phyloP scores from a whole-genome alignment of 2,329 filamentous ascomycete species.

The Paradendryphiella salina region DNA sequence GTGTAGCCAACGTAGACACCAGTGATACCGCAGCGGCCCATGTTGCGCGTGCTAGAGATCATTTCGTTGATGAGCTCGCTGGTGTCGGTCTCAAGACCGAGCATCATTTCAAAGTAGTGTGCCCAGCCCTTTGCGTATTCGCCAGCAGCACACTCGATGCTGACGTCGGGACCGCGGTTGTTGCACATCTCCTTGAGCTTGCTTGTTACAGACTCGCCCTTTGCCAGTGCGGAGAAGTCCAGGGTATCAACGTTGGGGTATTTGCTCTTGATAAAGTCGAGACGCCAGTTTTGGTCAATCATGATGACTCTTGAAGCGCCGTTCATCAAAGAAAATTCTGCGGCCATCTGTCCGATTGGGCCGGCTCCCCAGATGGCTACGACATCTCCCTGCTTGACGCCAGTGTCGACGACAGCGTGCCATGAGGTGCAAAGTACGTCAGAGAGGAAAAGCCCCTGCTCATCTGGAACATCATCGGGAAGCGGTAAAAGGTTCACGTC shows the following conservation, averaged over 20 bases:
- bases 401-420: constrained; percentile 81
- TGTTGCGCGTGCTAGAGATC: constrained; percentile 73
- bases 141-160: constrained; percentile 68
- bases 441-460: constrained; percentile 79
- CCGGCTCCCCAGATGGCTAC: constrained; percentile 89
- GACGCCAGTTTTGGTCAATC: constrained; percentile 73
- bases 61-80: constrained; percentile 80
- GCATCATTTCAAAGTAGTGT: constrained; percentile 61
- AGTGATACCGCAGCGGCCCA: constrained; percentile 74
- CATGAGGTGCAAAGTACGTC: constrained; percentile 81
- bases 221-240: constrained; percentile 68
- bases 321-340: constrained; percentile 67
- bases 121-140: constrained; percentile 66
- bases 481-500: constrained; percentile 81
- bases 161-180: constrained; percentile 71
- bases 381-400: constrained; percentile 73
- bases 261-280: constrained; percentile 68
- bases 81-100: constrained; percentile 81
- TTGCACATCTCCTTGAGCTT: constrained; percentile 73
- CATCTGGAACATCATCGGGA: constrained; percentile 78
- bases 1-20: constrained; percentile 70
- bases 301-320: constrained; percentile 77
- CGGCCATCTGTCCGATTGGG: constrained; percentile 80
- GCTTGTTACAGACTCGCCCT: constrained; percentile 67
- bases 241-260: constrained; percentile 69